A percentile compares a stretch with the other conserved stretches of the same genome.
Evolutionary conservation across 2,329 filamentous ascomycete genomes (phyloP).

Genomic region (Aureobasidium sp.): DNA sequence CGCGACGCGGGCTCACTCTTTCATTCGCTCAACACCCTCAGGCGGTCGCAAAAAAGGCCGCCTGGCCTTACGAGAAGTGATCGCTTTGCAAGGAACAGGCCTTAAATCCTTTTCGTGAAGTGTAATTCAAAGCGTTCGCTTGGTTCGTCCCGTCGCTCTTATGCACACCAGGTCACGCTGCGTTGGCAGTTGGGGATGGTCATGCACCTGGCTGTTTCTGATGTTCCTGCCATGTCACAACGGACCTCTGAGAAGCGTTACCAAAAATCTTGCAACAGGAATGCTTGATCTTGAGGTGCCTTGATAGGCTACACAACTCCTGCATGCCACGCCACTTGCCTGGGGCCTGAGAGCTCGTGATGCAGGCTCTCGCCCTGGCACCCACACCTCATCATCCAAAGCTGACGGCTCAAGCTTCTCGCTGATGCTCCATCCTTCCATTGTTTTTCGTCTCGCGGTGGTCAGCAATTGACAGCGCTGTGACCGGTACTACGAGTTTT

Average conservation of each 20-base stretch:
- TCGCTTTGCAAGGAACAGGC: not conserved
- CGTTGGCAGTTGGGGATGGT: constrained; percentile 3
- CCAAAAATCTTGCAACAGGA: constrained; percentile 3
- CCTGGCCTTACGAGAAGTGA: not conserved
- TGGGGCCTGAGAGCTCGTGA: constrained; percentile 14
- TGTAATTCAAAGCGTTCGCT: not conserved
- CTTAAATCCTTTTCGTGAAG: not conserved
- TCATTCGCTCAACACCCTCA: not conserved
- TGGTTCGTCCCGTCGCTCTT: not conserved
- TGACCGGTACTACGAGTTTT: not conserved
- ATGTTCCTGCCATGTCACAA: constrained; percentile 4
- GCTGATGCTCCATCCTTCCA: not conserved
- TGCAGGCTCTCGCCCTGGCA: constrained; percentile 8
- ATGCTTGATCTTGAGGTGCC: constrained; percentile 10
- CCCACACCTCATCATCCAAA: constrained; percentile 2
- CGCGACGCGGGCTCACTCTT: not conserved
- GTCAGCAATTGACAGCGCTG: constrained; percentile 6
- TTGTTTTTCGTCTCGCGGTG: not conserved
- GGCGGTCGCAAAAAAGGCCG: not conserved
- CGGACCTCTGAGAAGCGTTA: constrained; percentile 3
- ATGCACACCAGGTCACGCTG: constrained; percentile 11
- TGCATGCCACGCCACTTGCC: constrained; percentile 13
- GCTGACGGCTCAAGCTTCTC: not conserved
- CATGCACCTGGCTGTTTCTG: constrained; percentile 16
- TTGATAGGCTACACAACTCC: constrained; percentile 12